Evolutionary conservation across 768 basidiomycete species (phyloP), one percentile per base, ranked within the genome.

Genomic region (Rickenella mellea): DNA sequence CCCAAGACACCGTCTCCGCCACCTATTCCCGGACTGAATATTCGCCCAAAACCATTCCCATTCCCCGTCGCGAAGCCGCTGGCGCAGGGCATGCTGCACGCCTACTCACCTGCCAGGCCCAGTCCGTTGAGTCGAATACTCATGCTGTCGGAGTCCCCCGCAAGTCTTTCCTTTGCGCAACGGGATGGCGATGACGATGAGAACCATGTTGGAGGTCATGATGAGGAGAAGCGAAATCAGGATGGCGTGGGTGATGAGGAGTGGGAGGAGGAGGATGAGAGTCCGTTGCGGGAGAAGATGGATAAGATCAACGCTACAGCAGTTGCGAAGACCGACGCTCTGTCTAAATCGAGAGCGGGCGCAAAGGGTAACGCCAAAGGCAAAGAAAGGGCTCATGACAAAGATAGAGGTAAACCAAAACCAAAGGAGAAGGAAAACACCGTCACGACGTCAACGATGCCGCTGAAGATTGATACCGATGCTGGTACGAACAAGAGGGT

Each of bases 81-180:
- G 38, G 79, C 74, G 2, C 61, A 68, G 41, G 76, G 71, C 42
- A 83, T 85, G 79, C 68, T 74, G 4, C 86, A 90, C 48, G 83
- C 85, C 0, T 90, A 89, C 48, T 88, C 87, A 0, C 86, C 86
- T 22, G 79, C 67, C 2, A 80, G 77, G 56, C 86, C 87, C 0
- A 87, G 83, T 48, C 86, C 86, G 2, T 67, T 90, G 25, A 86
- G 83, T 46, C 73, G 85, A 9, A 86, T 89, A 41, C 67, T 88
- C 19, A 75, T 80, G 78, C 66, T 88, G 31, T 71, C 68, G 3
- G 65, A 80, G 47, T 83, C 82, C 1, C 78, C 78, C 4, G 59
- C n/a, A n/a, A n/a, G n/a, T n/a, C n/a, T n/a, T n/a, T n/a, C n/a
- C n/a, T n/a, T n/a, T n/a, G 67, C 27, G 66, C 62, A 39, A 60